Evolutionary conservation across 306 rosid genomes (phyloP), one percentile per base, ranked within the genome.

Genomic region (Cicer chorassanicum): DNA sequence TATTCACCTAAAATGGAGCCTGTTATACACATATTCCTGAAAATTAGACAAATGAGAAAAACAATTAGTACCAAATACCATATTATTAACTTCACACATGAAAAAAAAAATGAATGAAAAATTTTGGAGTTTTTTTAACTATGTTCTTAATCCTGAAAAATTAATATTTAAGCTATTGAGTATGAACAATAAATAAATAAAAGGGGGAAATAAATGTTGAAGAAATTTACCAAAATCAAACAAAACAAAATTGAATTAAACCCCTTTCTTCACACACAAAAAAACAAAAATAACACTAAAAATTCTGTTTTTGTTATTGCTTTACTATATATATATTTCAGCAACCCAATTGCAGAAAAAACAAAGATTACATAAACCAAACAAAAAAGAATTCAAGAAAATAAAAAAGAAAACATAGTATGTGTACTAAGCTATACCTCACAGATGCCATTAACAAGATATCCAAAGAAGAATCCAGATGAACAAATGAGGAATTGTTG

Each of bases 1-100:
- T 72, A 16, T 68, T 83, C 68, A 92, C 98, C 98, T 93, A 72
- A 94, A 94, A 48, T 90, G 83, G 69, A 94, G 97, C 93, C 91
- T 90, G 86, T 94, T 94, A 71, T 94, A 94, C 78, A 94, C 98
- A 68, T 91, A 94, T 84, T 94, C 98, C 98, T 94, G 88, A 73
- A 88, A 85, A 76, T 84, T 16, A 78, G 36, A 18, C 54, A 76
- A 77, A 75, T 62, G 48, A 73, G 5, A 15, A 48, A 48, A 70
- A 80, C 1, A 71, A 40, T 21, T 67, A 48, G 24, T 14, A 66
- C 14, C 65, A 48, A 75, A 36, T 49, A 60, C 18, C 3, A 9
- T 19, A 44, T 68, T 18, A 44, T 68, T 18, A 40, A 21, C 69
- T 34, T 44, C 3, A 44, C 9, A 50, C 49, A 65, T n/a, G 13